Conservation (phyloP, 129 eudicot genomes). For the Flaveria ramosissima region DNA sequence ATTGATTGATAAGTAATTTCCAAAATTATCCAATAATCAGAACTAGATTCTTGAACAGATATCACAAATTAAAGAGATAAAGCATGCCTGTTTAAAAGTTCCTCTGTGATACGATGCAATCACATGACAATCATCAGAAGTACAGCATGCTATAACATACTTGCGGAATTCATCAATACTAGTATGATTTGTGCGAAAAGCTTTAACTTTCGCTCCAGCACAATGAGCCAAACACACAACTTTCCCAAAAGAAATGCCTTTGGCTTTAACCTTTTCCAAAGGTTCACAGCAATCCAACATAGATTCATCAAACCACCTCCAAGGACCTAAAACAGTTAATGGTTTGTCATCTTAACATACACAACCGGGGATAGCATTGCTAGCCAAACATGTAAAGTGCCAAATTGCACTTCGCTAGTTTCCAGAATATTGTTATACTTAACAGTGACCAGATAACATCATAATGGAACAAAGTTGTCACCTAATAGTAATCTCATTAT, state of each 20-base stretch:
- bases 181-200: slow-evolving; percentile 78
- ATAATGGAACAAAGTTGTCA: not conserved
- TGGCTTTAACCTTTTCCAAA: slow-evolving; percentile 76
- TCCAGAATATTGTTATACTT: slow-evolving; percentile 5
- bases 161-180: slow-evolving; percentile 77
- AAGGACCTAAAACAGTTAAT: slow-evolving; percentile 53
- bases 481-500: not conserved
- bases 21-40: not conserved
- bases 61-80: not conserved
- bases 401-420: not conserved
- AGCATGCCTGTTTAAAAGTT: slow-evolving; percentile 71
- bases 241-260: slow-evolving; percentile 94
- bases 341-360: not conserved
- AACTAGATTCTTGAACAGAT: not conserved
- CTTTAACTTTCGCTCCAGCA: slow-evolving; percentile 90
- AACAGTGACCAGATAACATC: not conserved
- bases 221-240: slow-evolving; percentile 92
- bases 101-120: slow-evolving; percentile 89
- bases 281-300: slow-evolving; percentile 98
- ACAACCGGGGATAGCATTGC: too few species aligned
- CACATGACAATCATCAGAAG: slow-evolving; percentile 80
- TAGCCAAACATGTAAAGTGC: not conserved
- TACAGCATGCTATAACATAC: slow-evolving; percentile 74
- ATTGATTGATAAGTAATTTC: slow-evolving; percentile 20
- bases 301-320: slow-evolving; percentile 99